Percentiles rank a stretch among this genome's conserved stretches.
Evolutionary conservation across 176 grass and related monocot genomes (phyloP).

Genomic region (Microstegium vimineum): DNA sequence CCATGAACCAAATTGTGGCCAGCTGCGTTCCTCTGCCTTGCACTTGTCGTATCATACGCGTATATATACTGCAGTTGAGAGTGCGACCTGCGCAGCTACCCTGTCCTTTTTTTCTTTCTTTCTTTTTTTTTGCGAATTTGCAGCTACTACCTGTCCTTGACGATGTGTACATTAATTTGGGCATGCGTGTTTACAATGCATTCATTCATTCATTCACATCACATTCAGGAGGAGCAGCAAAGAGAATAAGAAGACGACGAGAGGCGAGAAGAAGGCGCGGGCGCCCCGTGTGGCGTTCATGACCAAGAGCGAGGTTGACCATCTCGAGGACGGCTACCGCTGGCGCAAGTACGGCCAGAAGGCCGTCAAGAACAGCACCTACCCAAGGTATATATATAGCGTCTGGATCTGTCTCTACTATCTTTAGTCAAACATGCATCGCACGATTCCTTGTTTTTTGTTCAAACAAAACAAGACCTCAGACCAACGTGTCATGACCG

Average conservation of each 20-base stretch:
- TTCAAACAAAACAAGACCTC: too few relatives aligned
- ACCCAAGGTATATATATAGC: conserved; percentile 57
- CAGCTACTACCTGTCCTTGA: too few relatives aligned
- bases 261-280: conserved; percentile 29
- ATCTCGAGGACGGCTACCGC: conserved; percentile 93
- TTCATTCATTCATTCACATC: not conserved
- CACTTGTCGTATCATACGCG: not conserved
- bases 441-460: not conserved
- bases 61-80: not conserved
- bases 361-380: conserved; percentile 95
- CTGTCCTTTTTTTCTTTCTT: too few relatives aligned
- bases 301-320: conserved; percentile 84
- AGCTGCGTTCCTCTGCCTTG: not conserved
- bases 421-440: not conserved
- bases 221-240: conserved; percentile 6
- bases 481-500: too few relatives aligned
- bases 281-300: conserved; percentile 41
- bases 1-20: not conserved
- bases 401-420: not conserved
- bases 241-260: conserved; percentile 18
- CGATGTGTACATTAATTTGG: not conserved
- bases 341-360: conserved; percentile 99
- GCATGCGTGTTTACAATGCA: too few relatives aligned
- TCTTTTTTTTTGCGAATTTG: too few relatives aligned
- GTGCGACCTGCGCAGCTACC: not conserved